Evolutionary conservation across 2,329 filamentous ascomycete genomes (phyloP).

Genomic region (Aspergillus oerlinghausenensis): DNA sequence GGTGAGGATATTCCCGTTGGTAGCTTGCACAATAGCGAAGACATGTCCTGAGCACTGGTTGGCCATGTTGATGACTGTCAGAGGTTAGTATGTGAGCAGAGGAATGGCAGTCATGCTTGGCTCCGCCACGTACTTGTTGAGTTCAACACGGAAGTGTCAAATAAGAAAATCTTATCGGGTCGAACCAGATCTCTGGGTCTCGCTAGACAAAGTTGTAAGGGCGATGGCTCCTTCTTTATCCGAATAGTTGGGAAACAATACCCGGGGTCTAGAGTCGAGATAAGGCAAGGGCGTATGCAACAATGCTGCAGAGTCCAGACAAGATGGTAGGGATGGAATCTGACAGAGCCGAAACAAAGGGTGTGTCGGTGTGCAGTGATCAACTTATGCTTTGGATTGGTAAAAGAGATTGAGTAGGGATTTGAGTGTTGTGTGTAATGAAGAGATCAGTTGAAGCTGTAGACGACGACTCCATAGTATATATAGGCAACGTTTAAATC

Average conservation of each 20-base stretch:
- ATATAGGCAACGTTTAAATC: conserved; percentile 17
- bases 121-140: background rate
- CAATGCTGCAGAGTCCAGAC: background rate
- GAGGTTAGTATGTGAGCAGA: conserved; percentile 3
- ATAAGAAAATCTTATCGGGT: background rate
- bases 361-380: background rate
- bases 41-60: conserved; percentile 38
- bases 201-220: background rate
- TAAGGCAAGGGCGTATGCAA: background rate
- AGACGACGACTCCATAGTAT: conserved; percentile 13
- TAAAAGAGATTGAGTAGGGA: background rate
- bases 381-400: background rate
- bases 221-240: background rate
- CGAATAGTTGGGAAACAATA: background rate
- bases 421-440: conserved; percentile 6
- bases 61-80: conserved; percentile 25
- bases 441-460: conserved; percentile 4
- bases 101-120: background rate
- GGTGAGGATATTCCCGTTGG: conserved; percentile 40
- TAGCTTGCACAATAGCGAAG: conserved; percentile 37
- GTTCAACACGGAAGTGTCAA: background rate
- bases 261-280: background rate
- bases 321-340: background rate
- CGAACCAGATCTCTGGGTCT: background rate
- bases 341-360: background rate